Base-by-base conservation (phyloP, 306 rosid genomes). In the Rosa lucieae region DNA sequence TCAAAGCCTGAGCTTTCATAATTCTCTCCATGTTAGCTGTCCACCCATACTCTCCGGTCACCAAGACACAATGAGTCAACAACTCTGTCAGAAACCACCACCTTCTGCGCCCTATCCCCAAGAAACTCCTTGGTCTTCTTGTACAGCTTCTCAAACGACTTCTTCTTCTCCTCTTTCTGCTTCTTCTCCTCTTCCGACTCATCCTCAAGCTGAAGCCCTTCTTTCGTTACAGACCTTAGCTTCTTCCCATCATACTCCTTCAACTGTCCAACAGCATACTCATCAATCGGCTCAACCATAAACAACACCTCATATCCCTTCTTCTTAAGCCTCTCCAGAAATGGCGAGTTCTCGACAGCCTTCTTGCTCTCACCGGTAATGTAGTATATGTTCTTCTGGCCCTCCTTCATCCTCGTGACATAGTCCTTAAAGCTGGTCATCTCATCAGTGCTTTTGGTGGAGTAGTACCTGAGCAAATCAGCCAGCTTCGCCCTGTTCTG, bases 11-110 rank as follows among this genome's bases (percentile, higher is more conserved):
- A 8, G 87, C 82, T 69, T 72, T 84, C 87, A 84, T 84, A 67
- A 84, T 84, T 42, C 86, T 80, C 39, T 84, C 87, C 84, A 84
- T 84, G 72, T 84, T 76, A 21, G 84, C 61, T 17, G 87, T 70
- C 87, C 87, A 80, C 8, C 86, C 74, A 32, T 83, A 83, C 29
- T 69, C 80, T 17, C 80, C 80, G 0, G 83, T 79, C 26, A 79
- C 78, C 75, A 79, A 46, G 43, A 73, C 65, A 44, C 81, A 83
- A 5, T 1, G 81, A 73, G 14, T 80, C 84, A 10, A 84, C 77
- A 42, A 84, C 78, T 49, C 84, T 67, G 4, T 80, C 77, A 4
- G 71, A 79, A 1, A 80, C 80, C 15, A 80, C 84, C 53, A 80
- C 87, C 56, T 84, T 80, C 84, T 84, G 84, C n/a, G 73, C 69